Base-by-base conservation (phyloP, 768 basidiomycete genomes). In the Boletus sp. region DNA sequence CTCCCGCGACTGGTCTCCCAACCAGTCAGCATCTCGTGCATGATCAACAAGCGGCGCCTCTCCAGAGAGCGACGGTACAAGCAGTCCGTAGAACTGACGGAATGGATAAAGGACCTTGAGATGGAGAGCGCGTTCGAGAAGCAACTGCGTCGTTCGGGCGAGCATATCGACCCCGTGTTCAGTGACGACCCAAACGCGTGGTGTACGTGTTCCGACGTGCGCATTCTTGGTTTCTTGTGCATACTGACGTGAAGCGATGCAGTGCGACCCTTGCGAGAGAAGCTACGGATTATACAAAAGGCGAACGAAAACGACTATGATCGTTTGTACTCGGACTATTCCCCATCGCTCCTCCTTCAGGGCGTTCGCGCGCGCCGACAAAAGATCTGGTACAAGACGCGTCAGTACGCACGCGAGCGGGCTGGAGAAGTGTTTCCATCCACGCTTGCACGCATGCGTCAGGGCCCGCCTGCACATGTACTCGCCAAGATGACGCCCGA, bases 1-100 rank as follows among this genome's bases (percentile, higher is more conserved):
- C 79, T 97, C 14, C 92, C 92, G 0, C 83, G 90, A 0, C 75
- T 97, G 62, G 83, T 80, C 40, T 92, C 90, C 1, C 92, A 96
- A 59, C 94, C 95, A 0, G 63, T 73, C 5, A 76, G 80, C n/a
- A 81, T 94, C 45, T 78, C 82, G 2, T 80, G 82, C 68, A 91
- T 94, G 76, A 90, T 95, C 35, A 67, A 73, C 41, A 71, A 74
- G 15, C 75, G 87, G 2, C 73, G 79, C 15, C 58, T 66, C 9
- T 72, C 74, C 5, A 74, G 79, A 1, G 83, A 77, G 7, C 70
- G 74, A 36, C 79, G 90, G 5, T 60, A 78, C n/a, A 72, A 64
- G 30, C 70, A 69, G 49, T 67, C 71, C 9, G 67, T 61, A 4
- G 60, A 67, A 14, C 56, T 83, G 3, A 54, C 61, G 5, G 77